Percentiles rank a stretch among this genome's conserved stretches.
These are phyloP conservation scores for Xylaria flabelliformis DNA, from an alignment of 495 filamentous ascomycete genomes.

Conservation along the genomic window DNA sequence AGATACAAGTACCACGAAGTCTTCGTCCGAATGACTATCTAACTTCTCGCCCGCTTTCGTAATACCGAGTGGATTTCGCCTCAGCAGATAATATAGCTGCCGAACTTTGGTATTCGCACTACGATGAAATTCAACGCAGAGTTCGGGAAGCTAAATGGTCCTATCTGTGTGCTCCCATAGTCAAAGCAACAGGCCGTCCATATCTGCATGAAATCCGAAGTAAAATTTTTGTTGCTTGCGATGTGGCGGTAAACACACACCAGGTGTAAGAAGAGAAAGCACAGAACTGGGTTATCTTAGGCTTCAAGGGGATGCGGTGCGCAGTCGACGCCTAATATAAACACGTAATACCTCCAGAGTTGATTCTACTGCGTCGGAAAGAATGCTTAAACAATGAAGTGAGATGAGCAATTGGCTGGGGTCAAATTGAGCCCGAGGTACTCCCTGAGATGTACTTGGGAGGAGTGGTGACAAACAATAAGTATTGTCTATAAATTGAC, in stretches of 20 bases:
- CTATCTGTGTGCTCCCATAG: not conserved
- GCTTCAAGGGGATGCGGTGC: not conserved
- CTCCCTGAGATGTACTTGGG: slow-evolving; percentile 17
- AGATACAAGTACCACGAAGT: not conserved
- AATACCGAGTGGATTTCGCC: not conserved
- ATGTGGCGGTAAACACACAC: not conserved
- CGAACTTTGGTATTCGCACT: not conserved
- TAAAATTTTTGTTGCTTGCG: not conserved
- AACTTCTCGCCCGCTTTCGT: not conserved
- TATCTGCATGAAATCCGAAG: not conserved
- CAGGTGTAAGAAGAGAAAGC: not conserved
- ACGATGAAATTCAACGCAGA: not conserved
- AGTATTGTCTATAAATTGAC: not conserved
- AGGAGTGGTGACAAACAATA: not conserved
- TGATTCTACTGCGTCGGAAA: not conserved
- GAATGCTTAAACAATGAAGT: not conserved
- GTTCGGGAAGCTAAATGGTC: not conserved
- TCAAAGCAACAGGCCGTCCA: not conserved
- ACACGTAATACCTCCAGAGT: not conserved
- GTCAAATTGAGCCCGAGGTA: not conserved
- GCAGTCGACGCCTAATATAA: not conserved
- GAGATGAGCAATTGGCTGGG: not conserved
- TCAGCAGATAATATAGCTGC: not conserved
- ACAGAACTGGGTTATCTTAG: not conserved
- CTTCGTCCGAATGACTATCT: not conserved